Evolutionary conservation across 345 rosid genomes (phyloP).

Genomic region (Citrus mangshanensis): DNA sequence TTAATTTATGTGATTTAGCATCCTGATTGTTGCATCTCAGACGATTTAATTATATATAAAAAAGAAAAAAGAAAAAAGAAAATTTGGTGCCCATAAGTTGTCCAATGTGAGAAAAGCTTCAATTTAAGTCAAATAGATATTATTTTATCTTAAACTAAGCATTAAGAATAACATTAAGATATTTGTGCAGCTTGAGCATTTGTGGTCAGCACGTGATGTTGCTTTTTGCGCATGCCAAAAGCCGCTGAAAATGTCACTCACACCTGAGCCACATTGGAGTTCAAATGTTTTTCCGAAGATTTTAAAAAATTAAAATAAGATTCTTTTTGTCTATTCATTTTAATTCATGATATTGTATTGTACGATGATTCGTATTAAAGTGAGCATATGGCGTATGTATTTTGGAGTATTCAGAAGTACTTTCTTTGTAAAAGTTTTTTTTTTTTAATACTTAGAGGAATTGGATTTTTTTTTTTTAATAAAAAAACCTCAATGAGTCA

Average conservation of each 20-base stretch:
- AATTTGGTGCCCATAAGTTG: background rate
- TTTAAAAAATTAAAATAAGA: too few relatives aligned
- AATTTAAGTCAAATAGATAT: slow-evolving; percentile 16
- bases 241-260: slow-evolving; percentile 7
- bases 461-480: too few relatives aligned
- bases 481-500: too few relatives aligned
- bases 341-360: background rate
- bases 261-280: background rate
- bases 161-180: background rate
- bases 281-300: background rate
- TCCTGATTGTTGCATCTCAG: too few relatives aligned
- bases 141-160: slow-evolving; percentile 7
- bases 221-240: slow-evolving; percentile 58
- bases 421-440: too few relatives aligned
- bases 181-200: background rate
- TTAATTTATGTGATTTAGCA: background rate
- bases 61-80: too few relatives aligned
- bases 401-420: too few relatives aligned
- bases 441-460: background rate
- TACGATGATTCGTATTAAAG: background rate
- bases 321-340: too few relatives aligned
- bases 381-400: background rate
- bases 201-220: slow-evolving; percentile 49
- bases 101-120: background rate
- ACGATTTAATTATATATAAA: too few relatives aligned